Conservation (phyloP, 2,329 filamentous ascomycete genomes). For the Sporothrix sp. region DNA sequence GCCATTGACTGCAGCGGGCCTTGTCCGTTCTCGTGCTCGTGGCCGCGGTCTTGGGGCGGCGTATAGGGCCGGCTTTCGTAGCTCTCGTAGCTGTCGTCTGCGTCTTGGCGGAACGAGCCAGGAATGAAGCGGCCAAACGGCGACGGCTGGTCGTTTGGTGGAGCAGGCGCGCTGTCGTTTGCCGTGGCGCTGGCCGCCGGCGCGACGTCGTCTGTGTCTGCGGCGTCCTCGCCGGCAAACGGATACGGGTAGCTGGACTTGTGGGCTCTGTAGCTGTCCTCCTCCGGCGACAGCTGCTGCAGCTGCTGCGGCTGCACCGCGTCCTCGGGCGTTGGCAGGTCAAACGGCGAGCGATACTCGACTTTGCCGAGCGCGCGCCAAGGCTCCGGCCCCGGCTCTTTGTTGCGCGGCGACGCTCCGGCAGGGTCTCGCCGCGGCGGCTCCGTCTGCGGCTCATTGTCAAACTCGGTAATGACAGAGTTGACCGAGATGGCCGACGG, state of each 20-base stretch:
- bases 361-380: constrained; percentile 5
- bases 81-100: no score
- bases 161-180: not conserved
- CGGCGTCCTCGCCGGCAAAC: constrained; percentile 42
- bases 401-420: no score
- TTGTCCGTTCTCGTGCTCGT: no score
- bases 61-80: constrained; percentile 12
- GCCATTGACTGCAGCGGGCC: no score
- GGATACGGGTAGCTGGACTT: constrained; percentile 40
- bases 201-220: no score
- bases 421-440: constrained; percentile 28
- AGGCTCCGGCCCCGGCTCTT: no score
- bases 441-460: constrained; percentile 59
- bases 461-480: constrained; percentile 61
- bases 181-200: no score
- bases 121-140: constrained; percentile 11
- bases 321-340: constrained; percentile 10
- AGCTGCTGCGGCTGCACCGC: not conserved
- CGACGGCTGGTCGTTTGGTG: not conserved
- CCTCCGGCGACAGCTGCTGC: not conserved
- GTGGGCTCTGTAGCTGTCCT: constrained; percentile 14
- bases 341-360: constrained; percentile 19
- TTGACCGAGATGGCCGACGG: constrained; percentile 48
- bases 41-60: constrained; percentile 2
- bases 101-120: constrained; percentile 13